A percentile compares a stretch with the other conserved stretches of the same genome.
Evolutionary conservation across 306 rosid genomes (phyloP).

Genomic region (Fagus sylvatica): DNA sequence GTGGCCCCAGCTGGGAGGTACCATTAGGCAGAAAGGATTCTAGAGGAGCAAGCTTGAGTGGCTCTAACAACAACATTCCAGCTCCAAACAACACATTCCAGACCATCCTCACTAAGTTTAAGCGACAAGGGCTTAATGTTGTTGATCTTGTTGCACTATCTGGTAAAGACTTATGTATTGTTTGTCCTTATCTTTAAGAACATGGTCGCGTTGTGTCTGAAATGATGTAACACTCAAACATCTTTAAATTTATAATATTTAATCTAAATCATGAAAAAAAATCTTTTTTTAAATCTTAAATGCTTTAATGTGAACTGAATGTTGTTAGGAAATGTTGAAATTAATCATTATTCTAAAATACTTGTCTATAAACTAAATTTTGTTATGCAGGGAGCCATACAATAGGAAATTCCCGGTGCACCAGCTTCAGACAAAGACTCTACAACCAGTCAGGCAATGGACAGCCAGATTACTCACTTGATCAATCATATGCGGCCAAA

Average conservation of each 20-base stretch:
- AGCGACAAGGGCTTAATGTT: slow-evolving; percentile 67
- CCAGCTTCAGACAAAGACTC: slow-evolving; percentile 86
- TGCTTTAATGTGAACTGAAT: too few relatives aligned
- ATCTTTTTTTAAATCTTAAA: too few relatives aligned
- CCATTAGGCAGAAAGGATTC: slow-evolving; percentile 92
- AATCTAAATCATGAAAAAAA: too few relatives aligned
- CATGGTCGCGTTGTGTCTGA: too few relatives aligned
- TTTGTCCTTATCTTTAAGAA: too few relatives aligned
- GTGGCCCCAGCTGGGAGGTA: slow-evolving; percentile 89
- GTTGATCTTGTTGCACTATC: slow-evolving; percentile 89
- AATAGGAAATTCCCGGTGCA: slow-evolving; percentile 76
- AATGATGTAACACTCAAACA: too few relatives aligned
- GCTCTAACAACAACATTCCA: slow-evolving; percentile 86
- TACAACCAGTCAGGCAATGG: slow-evolving; percentile 86
- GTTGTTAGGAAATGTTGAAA: too few relatives aligned
- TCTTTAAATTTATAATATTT: too few relatives aligned
- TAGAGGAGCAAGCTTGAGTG: slow-evolving; percentile 69
- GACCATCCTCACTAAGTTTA: slow-evolving; percentile 82
- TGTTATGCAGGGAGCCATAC: slow-evolving; percentile 76
- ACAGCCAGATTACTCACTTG: slow-evolving; percentile 59
- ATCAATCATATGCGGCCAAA: slow-evolving; percentile 52
- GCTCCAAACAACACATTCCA: slow-evolving; percentile 96
- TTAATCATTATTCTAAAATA: too few relatives aligned
- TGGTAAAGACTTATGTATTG: slow-evolving; percentile 39
- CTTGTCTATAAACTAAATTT: not conserved